These are phyloP conservation scores for Phytophthora idaei DNA, from an alignment of 352 stramenopile genomes.

Conservation along the genomic window DNA sequence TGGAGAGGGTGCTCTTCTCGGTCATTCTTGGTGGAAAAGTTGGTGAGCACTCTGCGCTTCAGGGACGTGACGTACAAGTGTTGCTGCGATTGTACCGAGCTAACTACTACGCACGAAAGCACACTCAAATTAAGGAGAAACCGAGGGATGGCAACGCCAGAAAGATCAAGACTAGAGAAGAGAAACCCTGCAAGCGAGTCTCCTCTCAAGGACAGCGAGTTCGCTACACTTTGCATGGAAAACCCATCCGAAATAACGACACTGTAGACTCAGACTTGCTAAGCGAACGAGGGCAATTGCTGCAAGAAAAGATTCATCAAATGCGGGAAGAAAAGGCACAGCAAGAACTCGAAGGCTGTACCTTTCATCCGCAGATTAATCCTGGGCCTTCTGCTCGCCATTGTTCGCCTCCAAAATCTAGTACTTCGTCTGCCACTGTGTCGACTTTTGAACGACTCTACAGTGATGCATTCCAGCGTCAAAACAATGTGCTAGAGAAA, in stretches of 20 bases:
- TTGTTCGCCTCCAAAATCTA: not conserved
- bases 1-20: slow-evolving; percentile 28
- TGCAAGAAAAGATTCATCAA: slow-evolving; percentile 35
- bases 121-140: slow-evolving; percentile 19
- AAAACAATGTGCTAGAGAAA: slow-evolving; percentile 47
- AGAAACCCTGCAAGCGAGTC: slow-evolving; percentile 9
- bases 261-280: slow-evolving; percentile 32
- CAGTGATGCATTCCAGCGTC: slow-evolving; percentile 53
- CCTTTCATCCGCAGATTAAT: slow-evolving; percentile 54
- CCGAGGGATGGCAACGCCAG: not conserved
- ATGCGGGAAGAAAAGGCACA: slow-evolving; percentile 44
- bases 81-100: slow-evolving; percentile 42
- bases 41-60: slow-evolving; percentile 8
- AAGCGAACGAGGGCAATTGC: slow-evolving; percentile 32
- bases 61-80: slow-evolving; percentile 9
- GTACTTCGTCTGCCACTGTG: slow-evolving; percentile 9
- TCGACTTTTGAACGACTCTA: slow-evolving; percentile 61
- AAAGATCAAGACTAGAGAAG: not conserved
- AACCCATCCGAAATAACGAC: slow-evolving; percentile 21
- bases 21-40: slow-evolving; percentile 28
- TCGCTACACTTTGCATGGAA: slow-evolving; percentile 47
- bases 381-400: slow-evolving; percentile 10
- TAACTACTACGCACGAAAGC: slow-evolving; percentile 44
- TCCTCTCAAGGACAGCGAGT: slow-evolving; percentile 20
- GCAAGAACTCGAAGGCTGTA: slow-evolving; percentile 56